Conservation (phyloP, 179 eudicot genomes). For the Nepenthes alata region DNA sequence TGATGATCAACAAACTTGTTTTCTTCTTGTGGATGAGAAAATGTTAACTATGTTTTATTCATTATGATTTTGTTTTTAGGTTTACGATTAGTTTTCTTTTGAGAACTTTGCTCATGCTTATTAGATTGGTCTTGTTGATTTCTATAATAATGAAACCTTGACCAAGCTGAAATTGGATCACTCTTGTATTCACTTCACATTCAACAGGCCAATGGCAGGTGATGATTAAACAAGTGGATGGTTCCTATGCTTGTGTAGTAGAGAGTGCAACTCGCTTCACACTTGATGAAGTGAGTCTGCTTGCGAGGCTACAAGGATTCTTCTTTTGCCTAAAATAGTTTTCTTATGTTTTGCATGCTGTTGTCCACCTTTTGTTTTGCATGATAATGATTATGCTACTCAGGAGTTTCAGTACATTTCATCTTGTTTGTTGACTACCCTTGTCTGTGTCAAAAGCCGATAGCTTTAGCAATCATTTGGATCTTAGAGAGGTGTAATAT, state of each 20-base stretch:
- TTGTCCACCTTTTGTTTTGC: conserved; percentile 2
- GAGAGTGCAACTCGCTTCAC: conserved; percentile 91
- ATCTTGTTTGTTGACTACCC: too few species aligned
- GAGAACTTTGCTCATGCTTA: background rate
- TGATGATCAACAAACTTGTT: too few species aligned
- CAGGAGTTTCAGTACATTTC: too few species aligned
- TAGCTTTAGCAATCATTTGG: conserved; percentile 28
- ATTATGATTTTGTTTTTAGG: too few species aligned
- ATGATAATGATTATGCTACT: conserved; percentile 37
- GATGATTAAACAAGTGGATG: conserved; percentile 91
- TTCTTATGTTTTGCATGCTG: background rate
- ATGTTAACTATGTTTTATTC: too few species aligned
- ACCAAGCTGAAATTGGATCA: background rate
- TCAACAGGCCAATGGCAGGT: conserved; percentile 97
- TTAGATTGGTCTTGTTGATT: background rate
- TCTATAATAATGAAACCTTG: background rate
- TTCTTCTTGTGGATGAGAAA: too few species aligned
- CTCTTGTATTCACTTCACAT: background rate
- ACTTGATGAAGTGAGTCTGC: conserved; percentile 60
- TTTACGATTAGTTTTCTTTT: too few species aligned
- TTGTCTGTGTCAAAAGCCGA: too few species aligned
- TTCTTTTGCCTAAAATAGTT: background rate
- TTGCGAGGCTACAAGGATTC: conserved; percentile 75
- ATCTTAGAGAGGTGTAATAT: conserved; percentile 64
- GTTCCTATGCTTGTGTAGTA: conserved; percentile 86